A percentile compares a stretch with the other conserved stretches of the same genome.
Conservation (phyloP, 2,329 filamentous ascomycete species). For the Penicillium sp. region DNA sequence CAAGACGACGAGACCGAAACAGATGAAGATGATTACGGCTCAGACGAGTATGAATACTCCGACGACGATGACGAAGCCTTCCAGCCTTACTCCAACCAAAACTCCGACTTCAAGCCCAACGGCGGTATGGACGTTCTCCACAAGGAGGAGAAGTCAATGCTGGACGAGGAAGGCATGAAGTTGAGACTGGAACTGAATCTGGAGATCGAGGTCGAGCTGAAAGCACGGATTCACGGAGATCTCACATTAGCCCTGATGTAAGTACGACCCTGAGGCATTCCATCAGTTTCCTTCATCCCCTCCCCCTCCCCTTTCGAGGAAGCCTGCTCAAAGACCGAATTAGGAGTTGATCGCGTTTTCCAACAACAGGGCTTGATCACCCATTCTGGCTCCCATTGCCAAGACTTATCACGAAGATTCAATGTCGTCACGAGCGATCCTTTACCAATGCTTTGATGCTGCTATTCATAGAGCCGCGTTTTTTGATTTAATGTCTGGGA, state of each 20-base stretch:
- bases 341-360: constrained; percentile 26
- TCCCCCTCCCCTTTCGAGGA: background rate
- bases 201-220: constrained; percentile 61
- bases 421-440: constrained; percentile 10
- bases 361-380: constrained; percentile 21
- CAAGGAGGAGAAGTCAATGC: constrained; percentile 27
- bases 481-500: constrained; percentile 6
- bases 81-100: constrained; percentile 29
- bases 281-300: background rate
- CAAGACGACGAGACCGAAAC: constrained; percentile 30
- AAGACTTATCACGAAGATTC: constrained; percentile 18
- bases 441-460: background rate
- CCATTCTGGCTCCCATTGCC: constrained; percentile 3
- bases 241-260: constrained; percentile 54
- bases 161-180: constrained; percentile 48
- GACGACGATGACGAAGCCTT: constrained; percentile 21
- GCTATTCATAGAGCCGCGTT: constrained; percentile 10
- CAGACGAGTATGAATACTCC: constrained; percentile 31
- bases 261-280: constrained; percentile 23
- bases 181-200: constrained; percentile 58
- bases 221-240: constrained; percentile 63
- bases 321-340: constrained; percentile 20
- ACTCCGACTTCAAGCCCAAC: constrained; percentile 23
- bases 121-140: constrained; percentile 30
- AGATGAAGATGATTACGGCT: constrained; percentile 32